Conservation (phyloP, 805 yeast genomes). For the Babjeviella inositovora region DNA sequence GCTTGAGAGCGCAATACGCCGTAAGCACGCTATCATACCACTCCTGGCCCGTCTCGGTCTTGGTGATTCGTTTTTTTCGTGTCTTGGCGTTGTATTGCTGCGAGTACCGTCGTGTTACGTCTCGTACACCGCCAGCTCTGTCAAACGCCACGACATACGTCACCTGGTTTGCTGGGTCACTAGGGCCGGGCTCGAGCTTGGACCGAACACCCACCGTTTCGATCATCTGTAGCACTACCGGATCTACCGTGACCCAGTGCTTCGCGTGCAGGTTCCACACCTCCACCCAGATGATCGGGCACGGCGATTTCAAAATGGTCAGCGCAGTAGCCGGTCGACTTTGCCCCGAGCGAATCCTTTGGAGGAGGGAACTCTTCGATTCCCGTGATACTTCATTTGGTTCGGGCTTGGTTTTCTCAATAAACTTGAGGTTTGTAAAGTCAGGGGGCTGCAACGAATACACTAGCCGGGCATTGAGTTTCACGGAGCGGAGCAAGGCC, state of each 20-base stretch:
- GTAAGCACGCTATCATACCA: constrained; percentile 45
- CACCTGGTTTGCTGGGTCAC: constrained; percentile 39
- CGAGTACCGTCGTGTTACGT: constrained; percentile 76
- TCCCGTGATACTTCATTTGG: too few relatives aligned
- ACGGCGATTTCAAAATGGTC: constrained; percentile 9
- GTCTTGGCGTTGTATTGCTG: constrained; percentile 57
- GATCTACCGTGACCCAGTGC: constrained; percentile 80
- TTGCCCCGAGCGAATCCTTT: background rate
- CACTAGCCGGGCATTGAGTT: constrained; percentile 57
- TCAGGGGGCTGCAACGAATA: constrained; percentile 88
- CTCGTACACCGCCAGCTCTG: constrained; percentile 45
- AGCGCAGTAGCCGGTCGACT: constrained; percentile 1
- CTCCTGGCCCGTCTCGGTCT: constrained; percentile 30
- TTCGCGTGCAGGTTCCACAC: constrained; percentile 69
- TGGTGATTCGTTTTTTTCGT: constrained; percentile 54
- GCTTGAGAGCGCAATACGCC: constrained; percentile 10
- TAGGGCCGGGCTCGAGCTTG: constrained; percentile 58
- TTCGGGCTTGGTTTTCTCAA: too few relatives aligned
- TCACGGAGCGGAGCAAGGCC: constrained; percentile 52
- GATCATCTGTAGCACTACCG: constrained; percentile 44
- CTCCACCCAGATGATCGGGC: constrained; percentile 86
- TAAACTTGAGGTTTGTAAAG: constrained; percentile 29
- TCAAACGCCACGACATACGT: constrained; percentile 73
- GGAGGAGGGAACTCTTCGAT: background rate
- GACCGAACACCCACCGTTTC: constrained; percentile 43